phyloP scores from a whole-genome alignment of 257 asterid species.

The Fraxinus excelsior region DNA sequence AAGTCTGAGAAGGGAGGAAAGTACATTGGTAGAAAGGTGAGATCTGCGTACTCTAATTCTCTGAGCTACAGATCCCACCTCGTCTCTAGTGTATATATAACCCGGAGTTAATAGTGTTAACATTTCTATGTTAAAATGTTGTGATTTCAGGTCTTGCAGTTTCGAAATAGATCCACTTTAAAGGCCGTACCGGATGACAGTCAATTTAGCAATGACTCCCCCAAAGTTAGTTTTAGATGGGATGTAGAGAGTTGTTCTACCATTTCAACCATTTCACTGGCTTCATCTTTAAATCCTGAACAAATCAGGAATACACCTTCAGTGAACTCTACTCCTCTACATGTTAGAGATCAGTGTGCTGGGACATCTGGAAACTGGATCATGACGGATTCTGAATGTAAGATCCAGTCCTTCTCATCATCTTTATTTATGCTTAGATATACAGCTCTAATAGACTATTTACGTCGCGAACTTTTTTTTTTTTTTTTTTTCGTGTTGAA shows the following conservation, averaged over 20 bases:
- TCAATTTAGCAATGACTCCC: conserved; percentile 45
- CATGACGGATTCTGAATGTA: conserved; percentile 59
- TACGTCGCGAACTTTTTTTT: too few species aligned
- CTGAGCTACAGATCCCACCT: neutral
- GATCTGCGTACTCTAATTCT: neutral
- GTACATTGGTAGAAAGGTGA: conserved; percentile 41
- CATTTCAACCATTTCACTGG: conserved; percentile 25
- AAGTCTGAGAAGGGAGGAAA: conserved; percentile 45
- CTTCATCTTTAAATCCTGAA: conserved; percentile 34
- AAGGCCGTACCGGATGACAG: conserved; percentile 36
- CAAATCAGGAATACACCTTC: conserved; percentile 22
- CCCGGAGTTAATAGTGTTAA: neutral
- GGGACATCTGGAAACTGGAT: conserved; percentile 47
- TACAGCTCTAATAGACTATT: too few species aligned
- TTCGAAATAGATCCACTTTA: conserved; percentile 23
- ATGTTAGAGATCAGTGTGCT: conserved; percentile 9
- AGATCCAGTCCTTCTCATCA: neutral
- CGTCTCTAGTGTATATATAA: neutral
- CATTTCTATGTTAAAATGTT: neutral
- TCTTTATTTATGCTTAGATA: neutral
- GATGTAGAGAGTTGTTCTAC: conserved; percentile 46
- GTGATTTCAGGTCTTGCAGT: conserved; percentile 31
- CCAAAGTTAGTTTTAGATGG: conserved; percentile 57
- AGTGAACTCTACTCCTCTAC: conserved; percentile 23
- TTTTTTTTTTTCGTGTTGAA: neutral